Conservation (phyloP, 495 filamentous ascomycete genomes). For the Corynascus novoguineensis region DNA sequence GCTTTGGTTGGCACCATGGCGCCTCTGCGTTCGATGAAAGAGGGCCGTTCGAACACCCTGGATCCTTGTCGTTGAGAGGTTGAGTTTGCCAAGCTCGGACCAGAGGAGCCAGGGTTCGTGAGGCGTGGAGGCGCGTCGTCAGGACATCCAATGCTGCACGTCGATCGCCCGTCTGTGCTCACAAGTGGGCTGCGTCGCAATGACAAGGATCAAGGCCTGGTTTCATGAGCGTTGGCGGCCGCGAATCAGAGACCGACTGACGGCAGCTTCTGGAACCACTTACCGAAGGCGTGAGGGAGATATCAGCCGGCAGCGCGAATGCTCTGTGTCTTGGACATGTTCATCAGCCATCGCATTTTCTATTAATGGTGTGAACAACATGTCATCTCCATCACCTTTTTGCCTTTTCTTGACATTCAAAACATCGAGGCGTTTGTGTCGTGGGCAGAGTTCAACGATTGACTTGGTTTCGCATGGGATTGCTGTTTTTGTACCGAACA, state of each 20-base stretch:
- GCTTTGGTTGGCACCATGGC: neutral
- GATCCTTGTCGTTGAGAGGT: neutral
- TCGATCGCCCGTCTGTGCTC: constrained; percentile 33
- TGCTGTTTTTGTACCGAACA: too few species aligned
- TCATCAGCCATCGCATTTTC: neutral
- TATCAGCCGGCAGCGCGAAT: constrained; percentile 24
- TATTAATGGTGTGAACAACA: too few species aligned
- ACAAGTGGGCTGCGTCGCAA: constrained; percentile 26
- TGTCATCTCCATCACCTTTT: too few species aligned
- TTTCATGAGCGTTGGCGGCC: constrained; percentile 14
- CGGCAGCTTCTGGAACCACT: constrained; percentile 29
- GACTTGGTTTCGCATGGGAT: neutral
- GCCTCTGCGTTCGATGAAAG: too few species aligned
- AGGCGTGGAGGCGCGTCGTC: neutral
- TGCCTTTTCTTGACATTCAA: too few species aligned
- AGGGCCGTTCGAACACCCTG: neutral
- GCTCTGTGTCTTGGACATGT: too few species aligned
- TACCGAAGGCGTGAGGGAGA: constrained; percentile 28
- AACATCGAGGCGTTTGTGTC: neutral
- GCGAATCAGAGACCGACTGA: constrained; percentile 23
- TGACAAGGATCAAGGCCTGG: constrained; percentile 24
- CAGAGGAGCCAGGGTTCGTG: too few species aligned
- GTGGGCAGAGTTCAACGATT: neutral
- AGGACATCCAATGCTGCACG: constrained; percentile 21
- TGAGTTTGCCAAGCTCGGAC: neutral